Evolutionary conservation across 1,139 yeast species (phyloP).

Genomic region (Blastobotrys arbuscula): DNA sequence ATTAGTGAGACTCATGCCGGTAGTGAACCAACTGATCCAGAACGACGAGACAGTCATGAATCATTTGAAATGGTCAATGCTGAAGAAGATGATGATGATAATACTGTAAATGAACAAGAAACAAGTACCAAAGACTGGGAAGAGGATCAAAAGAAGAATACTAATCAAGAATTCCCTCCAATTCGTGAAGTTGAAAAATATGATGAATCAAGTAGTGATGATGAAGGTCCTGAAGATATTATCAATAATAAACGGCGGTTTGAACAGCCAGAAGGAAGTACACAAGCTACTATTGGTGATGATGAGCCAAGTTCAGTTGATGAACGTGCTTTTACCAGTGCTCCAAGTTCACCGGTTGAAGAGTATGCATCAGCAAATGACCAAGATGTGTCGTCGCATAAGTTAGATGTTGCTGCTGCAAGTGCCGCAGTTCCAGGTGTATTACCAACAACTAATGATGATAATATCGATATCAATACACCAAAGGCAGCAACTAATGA

Average conservation of each 20-base stretch:
- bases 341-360: slow-evolving; percentile 27
- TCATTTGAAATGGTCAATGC: slow-evolving; percentile 3
- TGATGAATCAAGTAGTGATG: slow-evolving; percentile 49
- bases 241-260: slow-evolving; percentile 14
- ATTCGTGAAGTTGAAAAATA: slow-evolving; percentile 57
- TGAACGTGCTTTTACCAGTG: slow-evolving; percentile 19
- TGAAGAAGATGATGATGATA: slow-evolving; percentile 6
- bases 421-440: slow-evolving; percentile 14
- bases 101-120: slow-evolving; percentile 5
- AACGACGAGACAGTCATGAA: slow-evolving; percentile 31
- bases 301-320: slow-evolving; percentile 12
- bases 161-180: slow-evolving; percentile 61
- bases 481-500: slow-evolving; percentile 12
- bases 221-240: slow-evolving; percentile 37
- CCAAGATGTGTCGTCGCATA: not conserved
- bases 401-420: slow-evolving; percentile 8
- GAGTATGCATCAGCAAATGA: slow-evolving; percentile 11
- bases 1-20: slow-evolving; percentile 38
- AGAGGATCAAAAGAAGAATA: slow-evolving; percentile 15
- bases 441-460: slow-evolving; percentile 1
- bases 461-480: slow-evolving; percentile 10
- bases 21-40: slow-evolving; percentile 38
- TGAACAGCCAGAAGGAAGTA: slow-evolving; percentile 5
- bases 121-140: slow-evolving; percentile 14
- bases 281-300: slow-evolving; percentile 15